A percentile compares a stretch with the other conserved stretches of the same genome.
Evolutionary conservation across 2,329 filamentous ascomycete genomes (phyloP).

Genomic region (Colletotrichum sp.): DNA sequence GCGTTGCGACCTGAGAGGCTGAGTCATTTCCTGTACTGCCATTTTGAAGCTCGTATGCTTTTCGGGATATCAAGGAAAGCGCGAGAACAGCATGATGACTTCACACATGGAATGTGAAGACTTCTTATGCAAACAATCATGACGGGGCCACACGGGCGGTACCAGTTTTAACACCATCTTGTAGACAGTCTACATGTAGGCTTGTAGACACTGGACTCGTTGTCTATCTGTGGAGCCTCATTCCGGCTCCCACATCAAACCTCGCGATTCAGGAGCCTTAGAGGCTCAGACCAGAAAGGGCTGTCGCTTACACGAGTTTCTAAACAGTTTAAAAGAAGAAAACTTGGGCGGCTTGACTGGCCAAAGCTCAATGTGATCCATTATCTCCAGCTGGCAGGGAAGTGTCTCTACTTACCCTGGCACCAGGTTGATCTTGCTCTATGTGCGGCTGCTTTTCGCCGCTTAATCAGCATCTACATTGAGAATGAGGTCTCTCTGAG

Average conservation of each 20-base stretch:
- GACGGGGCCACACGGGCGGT: neutral
- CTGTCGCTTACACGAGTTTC: neutral
- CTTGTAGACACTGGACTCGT: neutral
- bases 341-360: neutral
- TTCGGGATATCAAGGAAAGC: neutral
- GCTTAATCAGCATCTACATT: neutral
- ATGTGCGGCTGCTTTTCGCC: neutral
- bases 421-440: fast-evolving
- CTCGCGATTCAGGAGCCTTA: neutral
- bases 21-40: neutral
- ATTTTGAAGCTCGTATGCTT: neutral
- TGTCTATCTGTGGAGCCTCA: neutral
- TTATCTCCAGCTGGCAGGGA: neutral
- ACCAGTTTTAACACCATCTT: neutral
- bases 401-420: neutral
- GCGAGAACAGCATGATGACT: neutral
- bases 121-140: neutral
- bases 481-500: neutral
- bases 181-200: neutral
- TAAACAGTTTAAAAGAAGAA: neutral
- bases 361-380: neutral
- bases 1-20: neutral
- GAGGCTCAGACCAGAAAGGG: neutral
- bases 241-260: neutral
- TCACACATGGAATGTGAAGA: neutral